These are phyloP conservation scores for Alternaria arborescens DNA, from an alignment of 2,329 filamentous ascomycete species.

Conservation along the genomic window DNA sequence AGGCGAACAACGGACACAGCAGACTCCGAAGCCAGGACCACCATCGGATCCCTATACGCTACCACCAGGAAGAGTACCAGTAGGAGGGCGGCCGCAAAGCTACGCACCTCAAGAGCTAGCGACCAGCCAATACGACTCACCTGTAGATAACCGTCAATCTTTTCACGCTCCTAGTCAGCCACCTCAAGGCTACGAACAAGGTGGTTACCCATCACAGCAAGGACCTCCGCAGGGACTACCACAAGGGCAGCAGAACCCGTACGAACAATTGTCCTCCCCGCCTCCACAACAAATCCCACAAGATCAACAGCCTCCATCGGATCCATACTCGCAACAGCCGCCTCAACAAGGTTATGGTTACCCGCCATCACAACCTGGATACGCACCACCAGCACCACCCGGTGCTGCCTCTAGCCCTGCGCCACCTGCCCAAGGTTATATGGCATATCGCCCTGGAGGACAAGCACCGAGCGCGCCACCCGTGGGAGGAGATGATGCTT, in stretches of 20 bases:
- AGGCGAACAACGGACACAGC: conserved; percentile 40
- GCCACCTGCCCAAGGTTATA: conserved; percentile 36
- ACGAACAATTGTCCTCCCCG: conserved; percentile 40
- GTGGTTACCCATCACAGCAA: conserved; percentile 40
- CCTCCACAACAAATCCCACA: conserved; percentile 33
- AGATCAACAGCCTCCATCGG: conserved; percentile 38
- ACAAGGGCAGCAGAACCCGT: conserved; percentile 33
- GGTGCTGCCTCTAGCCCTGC: conserved; percentile 34
- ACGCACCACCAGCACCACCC: conserved; percentile 45
- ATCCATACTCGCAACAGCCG: conserved; percentile 41
- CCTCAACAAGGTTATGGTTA: conserved; percentile 42
- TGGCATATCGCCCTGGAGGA: conserved; percentile 47
- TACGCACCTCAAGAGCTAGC: conserved; percentile 58
- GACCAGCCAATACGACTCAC: conserved; percentile 57
- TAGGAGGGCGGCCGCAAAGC: conserved; percentile 47
- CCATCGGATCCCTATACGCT: conserved; percentile 50
- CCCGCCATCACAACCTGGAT: conserved; percentile 43
- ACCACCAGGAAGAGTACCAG: conserved; percentile 47
- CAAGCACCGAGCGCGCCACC: conserved; percentile 41
- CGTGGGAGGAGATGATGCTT: conserved; percentile 43
- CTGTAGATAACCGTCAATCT: conserved; percentile 55
- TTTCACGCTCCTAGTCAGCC: conserved; percentile 40
- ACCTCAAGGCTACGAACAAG: conserved; percentile 35
- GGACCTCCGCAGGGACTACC: conserved; percentile 25
- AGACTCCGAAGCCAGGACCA: conserved; percentile 41